phyloP scores from a whole-genome alignment of 2,329 filamentous ascomycete genomes.

The Scytalidium lignicola region DNA sequence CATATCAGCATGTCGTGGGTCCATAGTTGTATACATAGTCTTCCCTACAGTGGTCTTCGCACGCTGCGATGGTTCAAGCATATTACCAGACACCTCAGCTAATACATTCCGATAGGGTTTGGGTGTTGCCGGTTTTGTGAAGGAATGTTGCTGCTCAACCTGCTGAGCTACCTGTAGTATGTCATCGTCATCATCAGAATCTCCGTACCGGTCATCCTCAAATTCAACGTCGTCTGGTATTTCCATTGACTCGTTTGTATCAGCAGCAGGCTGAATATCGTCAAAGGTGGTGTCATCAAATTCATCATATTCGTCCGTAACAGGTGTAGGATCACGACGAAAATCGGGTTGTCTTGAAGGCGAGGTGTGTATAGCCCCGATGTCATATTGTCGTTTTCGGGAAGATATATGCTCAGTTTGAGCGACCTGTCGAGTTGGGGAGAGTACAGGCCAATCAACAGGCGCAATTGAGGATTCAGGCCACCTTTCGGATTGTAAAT shows the following conservation, averaged over 20 bases:
- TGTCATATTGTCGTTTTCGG: neutral
- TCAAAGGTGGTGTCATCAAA: conserved; percentile 20
- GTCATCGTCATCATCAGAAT: conserved; percentile 27
- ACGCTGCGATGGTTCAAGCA: conserved; percentile 9
- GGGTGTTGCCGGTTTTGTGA: conserved; percentile 10
- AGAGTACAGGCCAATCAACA: neutral
- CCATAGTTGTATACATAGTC: conserved; percentile 26
- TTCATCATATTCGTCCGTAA: conserved; percentile 13
- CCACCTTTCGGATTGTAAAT: neutral
- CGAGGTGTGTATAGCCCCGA: neutral
- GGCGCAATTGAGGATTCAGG: neutral
- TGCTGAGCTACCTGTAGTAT: conserved; percentile 37
- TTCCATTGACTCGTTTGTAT: conserved; percentile 17
- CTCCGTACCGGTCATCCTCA: conserved; percentile 17
- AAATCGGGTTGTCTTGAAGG: neutral
- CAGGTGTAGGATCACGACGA: neutral
- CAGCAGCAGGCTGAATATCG: conserved; percentile 13
- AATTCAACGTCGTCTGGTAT: conserved; percentile 4
- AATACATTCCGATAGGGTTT: conserved; percentile 11
- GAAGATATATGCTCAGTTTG: neutral
- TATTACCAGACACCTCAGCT: conserved; percentile 13
- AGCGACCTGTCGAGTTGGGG: neutral
- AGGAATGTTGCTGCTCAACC: conserved; percentile 32
- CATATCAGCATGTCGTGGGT: conserved; percentile 37
- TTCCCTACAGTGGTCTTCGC: conserved; percentile 8